Evolutionary conservation across 2,329 filamentous ascomycete species (phyloP), one percentile per base, ranked within the genome.

Genomic region (Harringtonia lauricola): DNA sequence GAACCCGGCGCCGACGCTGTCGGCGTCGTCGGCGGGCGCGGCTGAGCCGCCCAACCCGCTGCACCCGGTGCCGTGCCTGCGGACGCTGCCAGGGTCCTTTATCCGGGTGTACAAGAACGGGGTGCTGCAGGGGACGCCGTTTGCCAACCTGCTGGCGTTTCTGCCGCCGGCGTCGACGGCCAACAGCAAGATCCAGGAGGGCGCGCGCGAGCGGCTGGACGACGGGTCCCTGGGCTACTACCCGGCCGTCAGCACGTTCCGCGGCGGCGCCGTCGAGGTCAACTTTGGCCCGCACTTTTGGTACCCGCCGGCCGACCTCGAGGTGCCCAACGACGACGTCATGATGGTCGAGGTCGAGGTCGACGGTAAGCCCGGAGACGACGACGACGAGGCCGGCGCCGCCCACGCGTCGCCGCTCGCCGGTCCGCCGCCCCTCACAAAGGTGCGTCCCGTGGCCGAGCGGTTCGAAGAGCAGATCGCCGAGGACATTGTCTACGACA

Each of bases 211-310:
- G 49, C 87, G 87, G 24, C 79, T 94, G 49, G 92, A 98, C 57
- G 92, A 98, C 57, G 92, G 90, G 30, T 85, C 92, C 72, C 75
- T 95, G 2, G 94, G 92, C 12, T 98, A 98, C 64, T 95, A 94
- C 57, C 92, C 92, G 2, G 86, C 89, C 19, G 79, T 98, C 18
- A 92, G 88, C 54, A 84, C 92, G 19, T 96, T 95, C 64, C 81
- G 85, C 36, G 90, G 89, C 42, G 92, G 90, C 21, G 84, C 89
- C 2, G 89, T 85, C 15, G 86, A 96, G 60, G 82, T 90, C 54
- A 95, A 95, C 62, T 95, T 98, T 58, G 90, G 92, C 1, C 88
- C 87, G 0, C 73, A 92, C 28, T 96, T 95, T 67, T 95, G 89
- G 88, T 84, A 71, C 57, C 86, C 88, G 15, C 89, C 89, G 1